Percentiles rank a stretch among this genome's conserved stretches.
phyloP scores from a whole-genome alignment of 345 rosid genomes.

The Angophora floribunda region DNA sequence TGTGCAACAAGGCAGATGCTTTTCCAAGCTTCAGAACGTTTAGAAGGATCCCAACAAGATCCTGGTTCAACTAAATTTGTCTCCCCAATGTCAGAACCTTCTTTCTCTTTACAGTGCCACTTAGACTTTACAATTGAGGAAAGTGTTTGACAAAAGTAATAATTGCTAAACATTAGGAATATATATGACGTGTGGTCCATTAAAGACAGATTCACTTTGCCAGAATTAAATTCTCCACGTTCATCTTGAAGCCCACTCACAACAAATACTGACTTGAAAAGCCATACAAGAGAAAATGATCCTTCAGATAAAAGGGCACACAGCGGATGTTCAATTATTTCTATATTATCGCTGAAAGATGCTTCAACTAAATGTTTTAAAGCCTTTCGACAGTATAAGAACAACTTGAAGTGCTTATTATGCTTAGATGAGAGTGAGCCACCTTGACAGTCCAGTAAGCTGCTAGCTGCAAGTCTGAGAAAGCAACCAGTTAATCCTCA shows the following conservation, averaged over 20 bases:
- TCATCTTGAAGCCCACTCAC: slow-evolving; percentile 25
- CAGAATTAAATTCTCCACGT: slow-evolving; percentile 2
- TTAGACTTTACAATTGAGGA: neutral
- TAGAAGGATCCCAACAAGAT: slow-evolving; percentile 9
- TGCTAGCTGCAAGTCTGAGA: slow-evolving; percentile 35
- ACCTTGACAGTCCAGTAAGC: slow-evolving; percentile 20
- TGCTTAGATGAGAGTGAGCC: slow-evolving; percentile 11
- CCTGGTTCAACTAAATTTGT: slow-evolving; percentile 1
- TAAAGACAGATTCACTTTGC: slow-evolving; percentile 35
- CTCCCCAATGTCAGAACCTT: slow-evolving; percentile 9
- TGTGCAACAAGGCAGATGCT: slow-evolving; percentile 26
- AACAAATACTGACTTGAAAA: slow-evolving; percentile 51
- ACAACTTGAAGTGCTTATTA: slow-evolving; percentile 42
- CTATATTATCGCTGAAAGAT: slow-evolving; percentile 32
- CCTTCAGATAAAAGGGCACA: slow-evolving; percentile 29
- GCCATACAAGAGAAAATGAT: slow-evolving; percentile 48
- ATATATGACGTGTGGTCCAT: slow-evolving; percentile 78
- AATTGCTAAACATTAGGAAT: slow-evolving; percentile 37
- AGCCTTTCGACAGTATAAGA: slow-evolving; percentile 64
- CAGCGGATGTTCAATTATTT: slow-evolving; percentile 14
- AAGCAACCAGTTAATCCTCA: neutral
- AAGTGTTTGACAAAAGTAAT: slow-evolving; percentile 24
- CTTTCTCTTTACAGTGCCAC: slow-evolving; percentile 7
- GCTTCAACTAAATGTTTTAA: slow-evolving; percentile 43
- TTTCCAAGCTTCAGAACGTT: slow-evolving; percentile 29